These are phyloP conservation scores for Lichtheimia ornata DNA, from an alignment of 371 early-diverging fungal species.

Conservation along the genomic window DNA sequence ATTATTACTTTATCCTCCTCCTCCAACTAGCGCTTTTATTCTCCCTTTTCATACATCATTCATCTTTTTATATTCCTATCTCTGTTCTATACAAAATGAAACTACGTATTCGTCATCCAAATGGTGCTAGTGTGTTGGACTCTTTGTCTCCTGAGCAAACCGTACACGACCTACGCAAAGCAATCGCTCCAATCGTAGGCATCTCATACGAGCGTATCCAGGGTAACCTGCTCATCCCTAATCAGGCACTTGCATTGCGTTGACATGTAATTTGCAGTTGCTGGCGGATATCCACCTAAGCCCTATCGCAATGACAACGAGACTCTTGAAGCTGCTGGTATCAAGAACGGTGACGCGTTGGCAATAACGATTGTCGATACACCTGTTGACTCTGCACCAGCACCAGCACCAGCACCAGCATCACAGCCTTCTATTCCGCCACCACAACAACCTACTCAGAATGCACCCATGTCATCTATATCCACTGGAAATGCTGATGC, in stretches of 20 bases:
- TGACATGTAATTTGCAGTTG: constrained; percentile 22
- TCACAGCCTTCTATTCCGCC: not conserved
- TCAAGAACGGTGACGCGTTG: constrained; percentile 42
- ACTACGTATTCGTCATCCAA: constrained; percentile 29
- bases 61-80: not conserved
- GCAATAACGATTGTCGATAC: constrained; percentile 23
- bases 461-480: not conserved
- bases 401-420: constrained; percentile 2
- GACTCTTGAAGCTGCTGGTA: constrained; percentile 17
- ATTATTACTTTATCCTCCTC: not conserved
- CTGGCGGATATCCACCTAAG: constrained; percentile 49
- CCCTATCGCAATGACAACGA: constrained; percentile 19
- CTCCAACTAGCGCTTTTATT: not conserved
- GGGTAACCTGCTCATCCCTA: constrained; percentile 5
- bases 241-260: constrained; percentile 9
- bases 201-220: constrained; percentile 11
- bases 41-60: constrained; percentile 3
- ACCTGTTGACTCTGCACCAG: not conserved
- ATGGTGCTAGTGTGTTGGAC: constrained; percentile 17
- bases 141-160: constrained; percentile 14
- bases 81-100: constrained; percentile 15
- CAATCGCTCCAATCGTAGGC: constrained; percentile 8
- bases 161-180: constrained; percentile 7
- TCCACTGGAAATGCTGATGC: not conserved
- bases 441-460: not conserved